These are phyloP conservation scores for Cercophora sp. DNA, from an alignment of 495 filamentous ascomycete species.

Conservation along the genomic window DNA sequence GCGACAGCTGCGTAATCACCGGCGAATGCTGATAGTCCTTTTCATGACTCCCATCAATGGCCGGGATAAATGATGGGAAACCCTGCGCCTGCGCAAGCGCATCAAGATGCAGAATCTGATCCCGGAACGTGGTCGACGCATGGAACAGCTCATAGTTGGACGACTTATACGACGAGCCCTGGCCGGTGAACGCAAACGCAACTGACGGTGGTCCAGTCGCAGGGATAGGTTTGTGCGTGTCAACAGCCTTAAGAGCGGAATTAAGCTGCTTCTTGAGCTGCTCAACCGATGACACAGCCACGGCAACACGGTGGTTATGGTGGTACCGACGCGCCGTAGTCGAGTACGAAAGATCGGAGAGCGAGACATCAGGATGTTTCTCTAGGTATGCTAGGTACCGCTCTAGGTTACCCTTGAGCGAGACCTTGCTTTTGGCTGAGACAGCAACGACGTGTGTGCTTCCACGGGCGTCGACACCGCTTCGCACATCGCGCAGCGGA, in stretches of 20 bases:
- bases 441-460: slow-evolving; percentile 40
- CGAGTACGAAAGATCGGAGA: slow-evolving; percentile 60
- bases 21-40: slow-evolving; percentile 51
- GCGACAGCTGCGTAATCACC: slow-evolving; percentile 61
- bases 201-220: slow-evolving; percentile 29
- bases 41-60: slow-evolving; percentile 51
- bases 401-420: slow-evolving; percentile 33
- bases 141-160: slow-evolving; percentile 47
- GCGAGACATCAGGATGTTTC: slow-evolving; percentile 29
- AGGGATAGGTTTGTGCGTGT: slow-evolving; percentile 7
- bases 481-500: slow-evolving; percentile 2
- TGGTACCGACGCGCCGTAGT: slow-evolving; percentile 70
- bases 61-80: slow-evolving; percentile 50
- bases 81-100: slow-evolving; percentile 54
- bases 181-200: slow-evolving; percentile 56
- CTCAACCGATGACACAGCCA: slow-evolving; percentile 16
- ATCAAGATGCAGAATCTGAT: slow-evolving; percentile 57
- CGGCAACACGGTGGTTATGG: slow-evolving; percentile 51
- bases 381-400: slow-evolving; percentile 39
- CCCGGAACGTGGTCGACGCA: slow-evolving; percentile 50
- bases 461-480: slow-evolving; percentile 27
- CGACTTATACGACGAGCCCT: slow-evolving; percentile 34
- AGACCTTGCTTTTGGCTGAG: slow-evolving; percentile 41
- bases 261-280: slow-evolving; percentile 15
- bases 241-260: background rate